Percentiles rank a stretch among this genome's conserved stretches.
phyloP scores from a whole-genome alignment of 1,284 basidiomycete genomes.

The Phylloporus sp. region DNA sequence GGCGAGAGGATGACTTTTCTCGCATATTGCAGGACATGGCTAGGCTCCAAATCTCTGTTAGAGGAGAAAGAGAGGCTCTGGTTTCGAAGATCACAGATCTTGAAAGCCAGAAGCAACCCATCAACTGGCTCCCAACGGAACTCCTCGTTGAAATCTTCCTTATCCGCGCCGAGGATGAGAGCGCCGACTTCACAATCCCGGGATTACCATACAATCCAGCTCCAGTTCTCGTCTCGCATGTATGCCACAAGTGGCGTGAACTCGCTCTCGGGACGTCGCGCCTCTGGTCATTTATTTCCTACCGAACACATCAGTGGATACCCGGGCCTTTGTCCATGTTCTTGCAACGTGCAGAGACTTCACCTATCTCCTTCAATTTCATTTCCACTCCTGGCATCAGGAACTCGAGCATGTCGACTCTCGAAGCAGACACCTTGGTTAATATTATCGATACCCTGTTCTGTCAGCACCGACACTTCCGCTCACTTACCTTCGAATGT shows the following conservation, averaged over 20 bases:
- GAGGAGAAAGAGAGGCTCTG: constrained; percentile 42
- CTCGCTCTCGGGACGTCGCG: constrained; percentile 49
- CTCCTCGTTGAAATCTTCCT: constrained; percentile 55
- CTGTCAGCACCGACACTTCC: constrained; percentile 39
- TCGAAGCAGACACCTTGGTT: constrained; percentile 29
- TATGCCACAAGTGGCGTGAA: constrained; percentile 55
- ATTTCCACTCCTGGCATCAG: constrained; percentile 25
- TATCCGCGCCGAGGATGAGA: constrained; percentile 33
- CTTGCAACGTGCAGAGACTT: constrained; percentile 44
- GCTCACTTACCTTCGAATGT: constrained; percentile 47
- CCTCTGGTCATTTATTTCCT: constrained; percentile 54
- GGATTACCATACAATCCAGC: constrained; percentile 38
- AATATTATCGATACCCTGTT: constrained; percentile 34
- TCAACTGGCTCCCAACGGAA: constrained; percentile 59
- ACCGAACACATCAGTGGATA: constrained; percentile 38
- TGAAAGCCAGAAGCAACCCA: constrained; percentile 49
- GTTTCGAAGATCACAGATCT: constrained; percentile 42
- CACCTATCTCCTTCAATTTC: constrained; percentile 48
- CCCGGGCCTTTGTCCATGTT: constrained; percentile 39
- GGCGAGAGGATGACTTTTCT: constrained; percentile 48
- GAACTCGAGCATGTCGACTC: constrained; percentile 5
- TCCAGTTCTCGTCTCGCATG: constrained; percentile 53
- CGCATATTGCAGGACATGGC: constrained; percentile 50
- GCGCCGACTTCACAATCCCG: constrained; percentile 19
- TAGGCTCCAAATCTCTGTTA: constrained; percentile 45